Evolutionary conservation across 768 basidiomycete genomes (phyloP).

Genomic region (Russula sp.): DNA sequence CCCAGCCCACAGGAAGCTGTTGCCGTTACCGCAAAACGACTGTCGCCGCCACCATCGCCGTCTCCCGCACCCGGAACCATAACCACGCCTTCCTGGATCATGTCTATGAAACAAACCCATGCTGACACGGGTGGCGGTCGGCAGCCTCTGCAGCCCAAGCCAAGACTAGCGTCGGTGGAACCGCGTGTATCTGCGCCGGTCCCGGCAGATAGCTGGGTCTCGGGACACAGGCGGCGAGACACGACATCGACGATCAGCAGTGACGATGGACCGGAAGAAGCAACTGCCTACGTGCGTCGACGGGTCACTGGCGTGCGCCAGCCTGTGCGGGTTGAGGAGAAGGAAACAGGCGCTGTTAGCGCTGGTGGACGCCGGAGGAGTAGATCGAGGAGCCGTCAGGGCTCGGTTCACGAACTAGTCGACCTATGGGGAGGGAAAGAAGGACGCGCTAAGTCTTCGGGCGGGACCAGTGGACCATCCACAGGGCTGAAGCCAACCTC

Average conservation of each 20-base stretch:
- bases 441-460: constrained; percentile 1
- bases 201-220: constrained; percentile 26
- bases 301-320: background rate
- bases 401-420: constrained; percentile 79
- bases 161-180: constrained; percentile 11
- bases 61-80: constrained; percentile 5
- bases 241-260: constrained; percentile 51
- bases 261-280: constrained; percentile 50
- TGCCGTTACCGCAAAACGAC: constrained; percentile 9
- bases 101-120: constrained; percentile 3
- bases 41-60: constrained; percentile 15
- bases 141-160: constrained; percentile 18
- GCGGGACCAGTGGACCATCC: background rate
- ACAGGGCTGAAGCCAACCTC: background rate
- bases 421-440: constrained; percentile 66
- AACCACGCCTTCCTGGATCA: constrained; percentile 3
- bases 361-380: constrained; percentile 28
- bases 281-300: constrained; percentile 4
- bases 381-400: constrained; percentile 56
- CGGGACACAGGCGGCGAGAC: constrained; percentile 25
- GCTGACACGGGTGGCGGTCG: constrained; percentile 8
- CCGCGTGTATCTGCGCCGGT: constrained; percentile 22
- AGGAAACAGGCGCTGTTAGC: constrained; percentile 23
- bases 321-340: constrained; percentile 13
- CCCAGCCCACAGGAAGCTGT: constrained; percentile 29